Evolutionary conservation across 2,329 filamentous ascomycete genomes (phyloP).

Genomic region (Trichoderma simmonsii): DNA sequence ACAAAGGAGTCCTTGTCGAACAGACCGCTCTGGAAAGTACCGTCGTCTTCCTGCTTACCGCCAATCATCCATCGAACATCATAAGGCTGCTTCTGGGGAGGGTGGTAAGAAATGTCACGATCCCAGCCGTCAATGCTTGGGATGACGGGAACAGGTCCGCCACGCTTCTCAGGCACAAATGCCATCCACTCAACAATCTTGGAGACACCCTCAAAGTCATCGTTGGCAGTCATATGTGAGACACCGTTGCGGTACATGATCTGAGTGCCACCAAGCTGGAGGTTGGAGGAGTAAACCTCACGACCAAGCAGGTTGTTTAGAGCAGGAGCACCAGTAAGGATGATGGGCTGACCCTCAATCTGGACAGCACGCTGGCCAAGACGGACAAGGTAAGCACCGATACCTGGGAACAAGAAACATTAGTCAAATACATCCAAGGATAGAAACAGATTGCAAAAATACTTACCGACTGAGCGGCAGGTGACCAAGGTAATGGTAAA

Average conservation of each 20-base stretch:
- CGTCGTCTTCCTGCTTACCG: constrained; percentile 74
- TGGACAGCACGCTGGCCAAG: constrained; percentile 98
- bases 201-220: constrained; percentile 96
- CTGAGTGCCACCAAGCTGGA: constrained; percentile 99
- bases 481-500: constrained; percentile 98
- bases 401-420: constrained; percentile 57
- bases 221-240: constrained; percentile 95
- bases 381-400: constrained; percentile 97
- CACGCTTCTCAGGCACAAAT: constrained; percentile 93
- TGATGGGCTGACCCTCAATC: constrained; percentile 98
- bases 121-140: constrained; percentile 86
- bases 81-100: constrained; percentile 77
- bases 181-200: constrained; percentile 99
- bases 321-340: constrained; percentile 92
- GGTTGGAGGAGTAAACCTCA: constrained; percentile 97
- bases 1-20: constrained; percentile 98
- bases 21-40: constrained; percentile 75
- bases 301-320: constrained; percentile 98
- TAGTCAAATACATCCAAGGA: neutral
- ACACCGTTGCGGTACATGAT: constrained; percentile 99
- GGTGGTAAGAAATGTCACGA: constrained; percentile 82
- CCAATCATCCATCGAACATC: constrained; percentile 93
- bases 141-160: constrained; percentile 87
- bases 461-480: constrained; percentile 88
- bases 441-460: constrained; percentile 4